Evolutionary conservation across 805 yeast genomes (phyloP), one percentile per base, ranked within the genome.

Genomic region (Ogataea nakhonphanomensis): DNA sequence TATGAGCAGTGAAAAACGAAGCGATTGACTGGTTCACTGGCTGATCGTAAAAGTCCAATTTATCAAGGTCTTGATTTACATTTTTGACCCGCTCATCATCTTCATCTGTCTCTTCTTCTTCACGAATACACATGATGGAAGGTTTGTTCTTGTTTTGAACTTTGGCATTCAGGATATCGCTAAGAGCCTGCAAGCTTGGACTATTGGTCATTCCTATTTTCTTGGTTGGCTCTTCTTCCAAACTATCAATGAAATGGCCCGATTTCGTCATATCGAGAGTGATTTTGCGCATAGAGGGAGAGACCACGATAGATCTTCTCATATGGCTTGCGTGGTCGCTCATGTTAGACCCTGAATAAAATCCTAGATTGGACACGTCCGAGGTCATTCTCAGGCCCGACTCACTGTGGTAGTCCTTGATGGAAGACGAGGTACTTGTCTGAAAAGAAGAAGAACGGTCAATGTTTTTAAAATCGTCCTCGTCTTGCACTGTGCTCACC

Each of bases 361-460:
- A 59, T 5, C 44, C 49, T 3, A 49, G 14, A 8, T 46, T 42
- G 14, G 49, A 35, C 14, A 55, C 35, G 25, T 53, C 51, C 9
- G 55, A 44, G 4, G 37, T 33, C 8, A 26, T 39, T 13, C 40
- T 33, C 12, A 44, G 15, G 24, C 31, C 42, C 8, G 35, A 10
- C 14, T 32, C 33, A 15, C 26, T 22, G 3, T 27, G 14, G 30
- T 30, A 35, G 13, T 41, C 41, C 10, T 25, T 22, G 5, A 50
- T 34, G 7, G 65, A 57, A 1, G 66, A 58, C 4, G 55, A 47
- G 2, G 66, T 57, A 39, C 66, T 61, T 3, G 69, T 65, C 45
- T 64, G 67, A 33, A 64, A 59, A 14, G 69, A 64, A 8, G 67
- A 62, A 0, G 67, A 62, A 17, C 62, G 50, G 33, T 61, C 65